phyloP scores from a whole-genome alignment of 2,329 filamentous ascomycete genomes.

The Talaromyces pinophilus region DNA sequence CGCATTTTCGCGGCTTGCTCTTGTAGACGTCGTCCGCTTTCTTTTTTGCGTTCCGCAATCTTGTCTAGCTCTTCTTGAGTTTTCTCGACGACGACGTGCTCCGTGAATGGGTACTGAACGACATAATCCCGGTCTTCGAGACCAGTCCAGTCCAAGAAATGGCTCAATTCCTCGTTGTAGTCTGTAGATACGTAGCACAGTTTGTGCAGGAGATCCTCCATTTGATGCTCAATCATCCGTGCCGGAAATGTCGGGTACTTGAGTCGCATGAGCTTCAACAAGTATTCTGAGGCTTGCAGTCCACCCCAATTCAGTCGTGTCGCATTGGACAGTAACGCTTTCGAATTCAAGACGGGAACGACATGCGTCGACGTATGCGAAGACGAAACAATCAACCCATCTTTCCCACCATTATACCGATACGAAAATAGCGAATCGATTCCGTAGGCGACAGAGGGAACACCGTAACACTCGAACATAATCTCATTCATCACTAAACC shows the following conservation, averaged over 20 bases:
- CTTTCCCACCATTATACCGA: slow-evolving; percentile 82
- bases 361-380: slow-evolving; percentile 93
- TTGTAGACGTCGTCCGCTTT: slow-evolving; percentile 86
- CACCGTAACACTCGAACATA: slow-evolving; percentile 91
- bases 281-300: slow-evolving; percentile 83
- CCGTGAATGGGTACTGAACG: slow-evolving; percentile 90
- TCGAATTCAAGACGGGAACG: slow-evolving; percentile 86
- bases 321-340: slow-evolving; percentile 79
- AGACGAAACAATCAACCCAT: slow-evolving; percentile 85
- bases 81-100: slow-evolving; percentile 87
- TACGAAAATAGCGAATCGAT: slow-evolving; percentile 98
- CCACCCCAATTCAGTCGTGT: slow-evolving; percentile 94
- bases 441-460: slow-evolving; percentile 86
- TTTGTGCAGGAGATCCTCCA: slow-evolving; percentile 81
- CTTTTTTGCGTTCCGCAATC: slow-evolving; percentile 91
- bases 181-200: slow-evolving; percentile 87
- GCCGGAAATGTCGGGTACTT: slow-evolving; percentile 90
- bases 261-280: slow-evolving; percentile 81
- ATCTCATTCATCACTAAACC: slow-evolving; percentile 89
- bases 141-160: slow-evolving; percentile 86
- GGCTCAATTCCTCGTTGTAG: slow-evolving; percentile 74
- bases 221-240: slow-evolving; percentile 82
- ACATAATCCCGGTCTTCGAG: slow-evolving; percentile 86
- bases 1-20: slow-evolving; percentile 98
- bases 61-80: slow-evolving; percentile 88